Evolutionary conservation across 768 basidiomycete species (phyloP).

Genomic region (Podaxis rugospora): DNA sequence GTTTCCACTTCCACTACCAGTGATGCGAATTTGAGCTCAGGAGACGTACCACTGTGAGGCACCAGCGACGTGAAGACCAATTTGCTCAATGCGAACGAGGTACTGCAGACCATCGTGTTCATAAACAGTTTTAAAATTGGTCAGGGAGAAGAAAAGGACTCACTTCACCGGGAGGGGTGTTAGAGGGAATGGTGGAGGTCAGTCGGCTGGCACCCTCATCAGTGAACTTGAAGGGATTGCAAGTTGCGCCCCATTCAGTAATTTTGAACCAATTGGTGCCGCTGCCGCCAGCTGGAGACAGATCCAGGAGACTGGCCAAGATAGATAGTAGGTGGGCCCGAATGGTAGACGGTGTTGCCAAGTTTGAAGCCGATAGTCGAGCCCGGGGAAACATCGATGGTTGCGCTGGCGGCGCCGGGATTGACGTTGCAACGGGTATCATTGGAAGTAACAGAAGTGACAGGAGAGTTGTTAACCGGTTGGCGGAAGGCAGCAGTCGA

Average conservation of each 20-base stretch:
- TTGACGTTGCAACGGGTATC: constrained; percentile 33
- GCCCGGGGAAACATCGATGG: constrained; percentile 35
- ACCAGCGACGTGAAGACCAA: constrained; percentile 35
- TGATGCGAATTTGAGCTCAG: constrained; percentile 39
- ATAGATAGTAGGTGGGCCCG: constrained; percentile 41
- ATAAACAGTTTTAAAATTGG: constrained; percentile 29
- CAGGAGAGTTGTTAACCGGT: constrained; percentile 30
- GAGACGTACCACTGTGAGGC: constrained; percentile 40
- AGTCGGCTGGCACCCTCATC: constrained; percentile 24
- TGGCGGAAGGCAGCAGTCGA: constrained; percentile 27
- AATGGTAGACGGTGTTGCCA: constrained; percentile 39
- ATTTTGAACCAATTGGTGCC: constrained; percentile 40
- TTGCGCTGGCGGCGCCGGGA: constrained; percentile 29
- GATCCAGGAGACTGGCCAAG: constrained; percentile 43
- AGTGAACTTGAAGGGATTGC: constrained; percentile 26
- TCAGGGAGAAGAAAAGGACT: constrained; percentile 26
- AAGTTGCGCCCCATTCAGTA: not conserved
- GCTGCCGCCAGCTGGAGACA: constrained; percentile 32
- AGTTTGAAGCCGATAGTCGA: constrained; percentile 34
- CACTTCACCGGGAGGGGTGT: not conserved
- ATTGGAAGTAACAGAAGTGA: constrained; percentile 23
- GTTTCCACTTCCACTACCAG: constrained; percentile 33
- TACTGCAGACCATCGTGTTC: constrained; percentile 21
- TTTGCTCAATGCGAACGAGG: constrained; percentile 34
- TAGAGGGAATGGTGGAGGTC: not conserved